These are phyloP conservation scores for Paecilomyces sp. DNA, from an alignment of 2,329 filamentous ascomycete genomes.

Conservation along the genomic window DNA sequence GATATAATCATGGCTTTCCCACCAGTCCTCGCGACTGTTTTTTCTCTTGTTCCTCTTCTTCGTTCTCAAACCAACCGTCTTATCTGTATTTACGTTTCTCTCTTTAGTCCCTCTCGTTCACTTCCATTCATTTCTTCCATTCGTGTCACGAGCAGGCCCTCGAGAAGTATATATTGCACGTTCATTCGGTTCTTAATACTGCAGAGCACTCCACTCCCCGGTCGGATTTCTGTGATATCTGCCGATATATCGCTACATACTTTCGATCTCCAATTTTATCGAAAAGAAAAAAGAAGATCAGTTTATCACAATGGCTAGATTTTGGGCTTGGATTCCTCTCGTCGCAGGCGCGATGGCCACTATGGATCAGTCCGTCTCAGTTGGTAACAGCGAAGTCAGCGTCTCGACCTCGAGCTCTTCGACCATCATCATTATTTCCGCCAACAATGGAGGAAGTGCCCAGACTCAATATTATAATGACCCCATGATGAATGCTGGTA, in stretches of 20 bases:
- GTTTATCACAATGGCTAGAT: slow-evolving; percentile 8
- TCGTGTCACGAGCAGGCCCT: slow-evolving; percentile 33
- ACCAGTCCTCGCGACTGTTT: slow-evolving; percentile 18
- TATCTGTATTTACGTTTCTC: slow-evolving; percentile 7
- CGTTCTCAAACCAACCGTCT: slow-evolving; percentile 1
- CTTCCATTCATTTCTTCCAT: slow-evolving; percentile 16
- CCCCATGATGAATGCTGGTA: slow-evolving; percentile 16
- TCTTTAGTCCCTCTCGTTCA: slow-evolving; percentile 9
- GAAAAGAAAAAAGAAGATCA: background rate
- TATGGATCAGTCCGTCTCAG: slow-evolving; percentile 1
- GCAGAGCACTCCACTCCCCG: slow-evolving; percentile 6
- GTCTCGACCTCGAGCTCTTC: background rate
- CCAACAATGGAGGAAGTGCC: slow-evolving; percentile 9
- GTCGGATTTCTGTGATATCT: background rate
- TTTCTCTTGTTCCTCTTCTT: slow-evolving; percentile 9
- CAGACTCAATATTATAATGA: slow-evolving; percentile 8
- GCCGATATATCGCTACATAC: background rate
- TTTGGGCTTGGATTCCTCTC: slow-evolving; percentile 8
- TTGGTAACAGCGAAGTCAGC: background rate
- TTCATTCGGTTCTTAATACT: slow-evolving; percentile 19
- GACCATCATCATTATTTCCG: slow-evolving; percentile 12
- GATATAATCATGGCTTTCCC: slow-evolving; percentile 28
- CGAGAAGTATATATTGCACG: slow-evolving; percentile 19
- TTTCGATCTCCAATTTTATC: background rate
- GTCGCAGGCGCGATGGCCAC: slow-evolving; percentile 6